Conservation (phyloP, 1,284 basidiomycete species). For the Crocinoboletus sp. region DNA sequence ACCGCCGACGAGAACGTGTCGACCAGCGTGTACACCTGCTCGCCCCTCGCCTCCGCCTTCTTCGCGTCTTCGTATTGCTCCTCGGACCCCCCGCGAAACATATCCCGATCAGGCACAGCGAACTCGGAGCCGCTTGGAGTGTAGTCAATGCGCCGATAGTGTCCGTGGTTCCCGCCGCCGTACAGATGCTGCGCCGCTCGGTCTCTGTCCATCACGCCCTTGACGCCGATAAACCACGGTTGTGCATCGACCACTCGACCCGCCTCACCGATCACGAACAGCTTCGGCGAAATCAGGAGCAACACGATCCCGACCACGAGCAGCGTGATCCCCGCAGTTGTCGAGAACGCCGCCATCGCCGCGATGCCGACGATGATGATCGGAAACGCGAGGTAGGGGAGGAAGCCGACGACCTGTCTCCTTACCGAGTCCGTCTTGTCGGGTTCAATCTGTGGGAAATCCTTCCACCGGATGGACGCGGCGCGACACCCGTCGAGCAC, state of each 20-base stretch:
- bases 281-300: not conserved
- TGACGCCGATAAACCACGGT: constrained; percentile 15
- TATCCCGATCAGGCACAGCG: not conserved
- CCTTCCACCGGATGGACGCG: constrained; percentile 17
- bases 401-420: constrained; percentile 2
- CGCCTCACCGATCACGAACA: constrained; percentile 1
- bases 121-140: constrained; percentile 15
- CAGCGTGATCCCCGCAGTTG: too few species aligned
- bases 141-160: constrained; percentile 6
- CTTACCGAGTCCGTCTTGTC: constrained; percentile 8
- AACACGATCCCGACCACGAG: not conserved
- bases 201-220: constrained; percentile 8
- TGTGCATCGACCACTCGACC: constrained; percentile 10
- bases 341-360: too few species aligned
- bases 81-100: not conserved
- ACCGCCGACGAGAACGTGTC: constrained; percentile 14
- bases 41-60: not conserved
- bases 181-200: constrained; percentile 6
- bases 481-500: constrained; percentile 19
- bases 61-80: not conserved
- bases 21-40: constrained; percentile 10
- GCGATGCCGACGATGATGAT: not conserved
- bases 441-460: constrained; percentile 15
- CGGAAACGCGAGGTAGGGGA: constrained; percentile 12
- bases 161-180: constrained; percentile 6